Conservation (phyloP, 805 yeast genomes). For the Candida suzukii region DNA sequence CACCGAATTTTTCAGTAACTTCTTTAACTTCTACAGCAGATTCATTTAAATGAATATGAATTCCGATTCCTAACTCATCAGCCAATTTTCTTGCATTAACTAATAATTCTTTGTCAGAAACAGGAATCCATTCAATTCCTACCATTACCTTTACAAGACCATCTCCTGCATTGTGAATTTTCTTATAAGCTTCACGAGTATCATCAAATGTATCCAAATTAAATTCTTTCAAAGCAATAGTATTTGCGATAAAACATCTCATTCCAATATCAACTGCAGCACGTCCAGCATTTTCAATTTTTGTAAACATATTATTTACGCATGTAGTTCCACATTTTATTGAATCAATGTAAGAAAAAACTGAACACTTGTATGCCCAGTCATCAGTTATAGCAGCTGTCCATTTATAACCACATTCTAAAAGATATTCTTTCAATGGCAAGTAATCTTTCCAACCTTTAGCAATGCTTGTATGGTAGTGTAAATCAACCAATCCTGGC, state of each 20-base stretch:
- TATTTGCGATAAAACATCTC: conserved; percentile 2
- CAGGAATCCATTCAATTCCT: conserved; percentile 5
- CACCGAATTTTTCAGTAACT: neutral
- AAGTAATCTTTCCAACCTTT: conserved; percentile 5
- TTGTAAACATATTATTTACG: conserved; percentile 4
- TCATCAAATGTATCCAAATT: conserved; percentile 3
- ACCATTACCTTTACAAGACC: conserved; percentile 4
- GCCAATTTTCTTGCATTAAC: conserved; percentile 3
- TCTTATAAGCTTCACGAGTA: neutral
- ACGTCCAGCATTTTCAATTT: neutral
- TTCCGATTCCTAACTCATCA: conserved; percentile 4
- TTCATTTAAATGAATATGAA: conserved; percentile 5
- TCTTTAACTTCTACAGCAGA: conserved; percentile 3
- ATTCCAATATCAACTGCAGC: conserved; percentile 4
- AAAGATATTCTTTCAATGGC: conserved; percentile 5
- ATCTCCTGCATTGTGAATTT: conserved; percentile 2
- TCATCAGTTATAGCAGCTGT: conserved; percentile 2
- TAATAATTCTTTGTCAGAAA: conserved; percentile 2
- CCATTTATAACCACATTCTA: conserved; percentile 3
- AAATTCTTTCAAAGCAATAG: conserved; percentile 2
- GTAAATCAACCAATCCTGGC: conserved; percentile 6
- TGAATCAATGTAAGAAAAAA: conserved; percentile 2
- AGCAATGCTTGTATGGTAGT: conserved; percentile 3
- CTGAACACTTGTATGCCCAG: conserved; percentile 1
- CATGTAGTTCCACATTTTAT: conserved; percentile 4